Conservation (phyloP, 805 yeast genomes). For the Ogataea pignaliae region DNA sequence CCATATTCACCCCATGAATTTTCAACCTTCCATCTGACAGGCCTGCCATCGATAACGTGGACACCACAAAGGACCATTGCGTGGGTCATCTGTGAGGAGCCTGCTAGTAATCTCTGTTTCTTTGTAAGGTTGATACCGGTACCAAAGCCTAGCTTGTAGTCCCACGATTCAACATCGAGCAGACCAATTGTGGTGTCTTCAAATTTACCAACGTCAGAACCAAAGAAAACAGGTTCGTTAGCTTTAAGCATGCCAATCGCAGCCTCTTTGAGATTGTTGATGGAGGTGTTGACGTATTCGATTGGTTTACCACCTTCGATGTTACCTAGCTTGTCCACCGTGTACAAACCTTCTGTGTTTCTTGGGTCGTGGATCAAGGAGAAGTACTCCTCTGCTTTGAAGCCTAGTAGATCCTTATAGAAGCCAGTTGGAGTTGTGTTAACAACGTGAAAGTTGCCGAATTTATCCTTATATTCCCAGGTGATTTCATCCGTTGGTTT, state of each 20-base stretch:
- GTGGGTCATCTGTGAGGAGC: constrained; percentile 74
- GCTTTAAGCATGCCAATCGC: constrained; percentile 66
- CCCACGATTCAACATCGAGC: constrained; percentile 68
- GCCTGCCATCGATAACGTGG: constrained; percentile 55
- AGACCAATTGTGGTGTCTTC: constrained; percentile 59
- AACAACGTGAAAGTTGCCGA: constrained; percentile 48
- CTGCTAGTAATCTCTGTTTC: constrained; percentile 30
- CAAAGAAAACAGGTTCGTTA: constrained; percentile 82
- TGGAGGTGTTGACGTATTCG: constrained; percentile 67
- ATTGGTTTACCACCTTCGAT: constrained; percentile 70
- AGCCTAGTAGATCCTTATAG: constrained; percentile 50
- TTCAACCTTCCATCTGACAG: constrained; percentile 70
- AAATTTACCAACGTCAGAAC: constrained; percentile 80
- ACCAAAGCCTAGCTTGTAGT: constrained; percentile 56
- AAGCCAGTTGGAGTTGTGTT: constrained; percentile 64
- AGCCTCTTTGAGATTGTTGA: constrained; percentile 52
- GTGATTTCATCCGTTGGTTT: constrained; percentile 57
- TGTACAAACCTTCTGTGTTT: constrained; percentile 61
- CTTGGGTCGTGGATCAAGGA: constrained; percentile 84
- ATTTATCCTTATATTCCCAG: constrained; percentile 78
- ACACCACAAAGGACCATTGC: constrained; percentile 87
- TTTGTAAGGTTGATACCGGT: constrained; percentile 31
- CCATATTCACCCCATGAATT: constrained; percentile 77
- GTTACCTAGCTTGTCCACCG: constrained; percentile 75
- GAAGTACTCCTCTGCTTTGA: constrained; percentile 49